These are phyloP conservation scores for Solanum habrochaites DNA, from an alignment of 257 asterid species.

Conservation along the genomic window DNA sequence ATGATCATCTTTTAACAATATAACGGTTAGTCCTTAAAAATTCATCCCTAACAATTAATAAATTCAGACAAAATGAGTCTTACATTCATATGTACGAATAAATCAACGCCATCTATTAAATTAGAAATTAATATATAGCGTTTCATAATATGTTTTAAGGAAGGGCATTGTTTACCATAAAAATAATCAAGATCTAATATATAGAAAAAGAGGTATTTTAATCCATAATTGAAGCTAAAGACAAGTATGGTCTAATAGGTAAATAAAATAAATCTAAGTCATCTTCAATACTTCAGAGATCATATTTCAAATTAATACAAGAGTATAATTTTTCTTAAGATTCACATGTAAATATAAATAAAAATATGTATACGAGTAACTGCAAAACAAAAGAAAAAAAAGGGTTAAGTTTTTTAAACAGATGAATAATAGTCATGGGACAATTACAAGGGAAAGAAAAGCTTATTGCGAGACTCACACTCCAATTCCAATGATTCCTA, in stretches of 20 bases:
- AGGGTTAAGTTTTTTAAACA: too few species aligned
- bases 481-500: constrained; percentile 82
- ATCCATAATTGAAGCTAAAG: not conserved
- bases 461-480: too few species aligned
- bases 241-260: not conserved
- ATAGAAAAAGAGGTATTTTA: too few species aligned
- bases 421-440: not conserved
- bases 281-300: not conserved
- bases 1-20: not conserved
- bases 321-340: not conserved
- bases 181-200: too few species aligned
- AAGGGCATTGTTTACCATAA: too few species aligned
- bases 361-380: not conserved
- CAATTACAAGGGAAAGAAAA: not conserved
- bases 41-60: not conserved
- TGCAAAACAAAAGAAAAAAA: not conserved
- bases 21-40: not conserved
- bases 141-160: not conserved
- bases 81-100: not conserved
- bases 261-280: too few species aligned
- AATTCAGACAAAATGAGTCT: not conserved
- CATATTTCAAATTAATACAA: not conserved
- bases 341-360: too few species aligned
- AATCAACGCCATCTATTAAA: not conserved
- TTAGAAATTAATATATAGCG: too few species aligned